Base-by-base conservation (phyloP, 148 eudicot species). In the Arctostaphylos glauca region DNA sequence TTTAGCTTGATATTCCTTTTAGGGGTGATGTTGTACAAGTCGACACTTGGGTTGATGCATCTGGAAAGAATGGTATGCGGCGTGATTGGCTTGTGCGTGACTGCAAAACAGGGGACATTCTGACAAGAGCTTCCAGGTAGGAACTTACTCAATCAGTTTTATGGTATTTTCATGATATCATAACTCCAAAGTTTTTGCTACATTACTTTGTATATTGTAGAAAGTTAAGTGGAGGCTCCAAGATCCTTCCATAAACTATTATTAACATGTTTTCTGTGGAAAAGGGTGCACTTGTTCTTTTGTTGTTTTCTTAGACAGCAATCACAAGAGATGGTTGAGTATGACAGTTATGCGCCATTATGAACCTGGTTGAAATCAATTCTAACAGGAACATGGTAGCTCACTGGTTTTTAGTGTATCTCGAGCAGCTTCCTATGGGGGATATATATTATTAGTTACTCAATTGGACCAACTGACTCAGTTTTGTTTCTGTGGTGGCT, bases 11-110 rank as follows among this genome's bases (percentile, higher is more conserved):
- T 68, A 60, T 83, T 43, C 80, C 55, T 48, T 85, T 74, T 87
- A 97, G 99, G 98, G 98, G 94, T 77, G 99, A 97, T 89, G 95
- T 92, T 74, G 97, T 97, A 85, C 97, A 94, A 89, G 97, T 97
- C 41, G 99, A 97, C 66, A 94, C 98, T 54, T 97, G 97, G 99
- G 94, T 93, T 70, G 92, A 94, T 78, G 85, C 91, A 78, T 94
- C 99, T 21, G 98, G 99, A 70, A 97, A 94, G 79, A 97, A 94
- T 86, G 97, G 99, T 10, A 92, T 93, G 98, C 97, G 99, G 44
- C 89, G 98, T 85, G 96, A 94, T 77, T 97, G 99, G 99, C 93
- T 91, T 59, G 66, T 94, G 48, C 91, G 93, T 80, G 97, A 97
- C 74, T 86, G 89, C 84, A 88, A 81, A 74, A 97, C 99, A 1